phyloP scores from a whole-genome alignment of 179 eudicot genomes.

The Amaranthus tricolor region DNA sequence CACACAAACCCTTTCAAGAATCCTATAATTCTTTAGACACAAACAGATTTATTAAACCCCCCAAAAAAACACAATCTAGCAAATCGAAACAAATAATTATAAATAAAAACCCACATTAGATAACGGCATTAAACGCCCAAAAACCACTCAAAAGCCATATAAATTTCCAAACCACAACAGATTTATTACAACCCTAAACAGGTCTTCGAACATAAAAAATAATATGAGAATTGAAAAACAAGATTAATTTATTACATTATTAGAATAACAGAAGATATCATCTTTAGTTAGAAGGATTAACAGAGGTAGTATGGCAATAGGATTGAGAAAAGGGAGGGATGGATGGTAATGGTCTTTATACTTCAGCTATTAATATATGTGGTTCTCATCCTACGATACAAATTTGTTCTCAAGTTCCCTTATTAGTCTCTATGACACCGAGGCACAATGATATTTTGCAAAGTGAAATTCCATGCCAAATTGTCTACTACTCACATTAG shows the following conservation, averaged over 20 bases:
- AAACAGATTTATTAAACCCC: too few species aligned
- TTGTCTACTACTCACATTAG: too few species aligned
- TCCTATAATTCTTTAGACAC: too few species aligned
- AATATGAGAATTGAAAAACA: too few species aligned
- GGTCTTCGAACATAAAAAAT: too few species aligned
- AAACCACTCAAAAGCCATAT: neutral
- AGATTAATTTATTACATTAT: neutral
- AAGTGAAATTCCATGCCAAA: too few species aligned
- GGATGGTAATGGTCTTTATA: conserved; percentile 9
- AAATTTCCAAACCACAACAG: too few species aligned
- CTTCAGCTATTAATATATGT: neutral
- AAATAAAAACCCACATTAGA: neutral
- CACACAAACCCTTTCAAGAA: too few species aligned
- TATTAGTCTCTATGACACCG: too few species aligned
- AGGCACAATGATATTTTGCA: too few species aligned
- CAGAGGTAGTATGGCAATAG: conserved; percentile 7
- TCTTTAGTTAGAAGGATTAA: conserved; percentile 26
- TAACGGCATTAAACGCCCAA: neutral
- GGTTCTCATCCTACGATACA: conserved; percentile 19
- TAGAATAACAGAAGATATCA: neutral
- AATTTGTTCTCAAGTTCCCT: neutral
- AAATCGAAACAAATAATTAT: neutral
- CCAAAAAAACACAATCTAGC: neutral
- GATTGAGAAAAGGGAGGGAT: neutral
- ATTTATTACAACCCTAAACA: too few species aligned